Evolutionary conservation across 208 protist genomes (phyloP).

Genomic region (Leishmania turanica): DNA sequence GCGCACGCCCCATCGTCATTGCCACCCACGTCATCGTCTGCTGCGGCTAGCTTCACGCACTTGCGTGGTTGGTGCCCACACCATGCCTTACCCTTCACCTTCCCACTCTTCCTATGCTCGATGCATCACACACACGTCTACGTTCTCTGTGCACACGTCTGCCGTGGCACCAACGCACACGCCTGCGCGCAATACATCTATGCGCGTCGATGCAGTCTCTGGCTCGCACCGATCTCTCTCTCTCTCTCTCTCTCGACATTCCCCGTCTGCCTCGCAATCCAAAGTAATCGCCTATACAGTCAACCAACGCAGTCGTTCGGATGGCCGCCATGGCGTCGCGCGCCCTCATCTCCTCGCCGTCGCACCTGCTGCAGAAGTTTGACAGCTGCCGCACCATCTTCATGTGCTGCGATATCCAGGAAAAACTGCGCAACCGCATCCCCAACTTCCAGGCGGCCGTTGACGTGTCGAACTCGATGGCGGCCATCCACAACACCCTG

Average conservation of each 20-base stretch:
- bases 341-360: conserved; percentile 9
- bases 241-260: background rate
- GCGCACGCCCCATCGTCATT: background rate
- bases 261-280: background rate
- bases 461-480: conserved; percentile 67
- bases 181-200: background rate
- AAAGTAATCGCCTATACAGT: background rate
- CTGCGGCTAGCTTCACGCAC: background rate
- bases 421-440: conserved; percentile 44
- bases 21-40: background rate
- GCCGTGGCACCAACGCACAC: background rate
- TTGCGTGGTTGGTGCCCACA: too few relatives aligned
- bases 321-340: background rate
- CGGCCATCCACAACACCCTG: conserved; percentile 37
- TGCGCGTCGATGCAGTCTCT: background rate
- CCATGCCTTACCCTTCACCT: background rate
- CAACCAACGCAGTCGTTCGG: background rate
- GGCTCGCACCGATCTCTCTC: background rate
- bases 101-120: background rate
- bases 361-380: conserved; percentile 33
- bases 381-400: conserved; percentile 44
- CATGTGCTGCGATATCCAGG: conserved; percentile 71
- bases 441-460: conserved; percentile 62
- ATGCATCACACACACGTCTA: background rate
- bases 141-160: background rate